Evolutionary conservation across 192 early-diverging fungal genomes (phyloP).

Genomic region (Rhizophagus clarus): DNA sequence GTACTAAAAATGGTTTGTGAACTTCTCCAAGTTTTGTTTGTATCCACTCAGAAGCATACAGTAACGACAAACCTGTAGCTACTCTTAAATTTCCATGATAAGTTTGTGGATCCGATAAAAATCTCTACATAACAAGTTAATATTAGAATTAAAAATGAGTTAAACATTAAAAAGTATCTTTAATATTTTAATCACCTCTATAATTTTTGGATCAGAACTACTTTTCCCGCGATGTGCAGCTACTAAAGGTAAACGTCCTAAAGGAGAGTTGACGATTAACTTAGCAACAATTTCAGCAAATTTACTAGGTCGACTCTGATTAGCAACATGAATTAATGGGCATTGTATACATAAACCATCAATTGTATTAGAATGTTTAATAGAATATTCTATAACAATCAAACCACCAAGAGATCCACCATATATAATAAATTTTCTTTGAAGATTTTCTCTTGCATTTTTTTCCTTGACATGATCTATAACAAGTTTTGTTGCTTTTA

Average conservation of each 20-base stretch:
- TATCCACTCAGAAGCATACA: background rate
- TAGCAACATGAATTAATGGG: conserved; percentile 22
- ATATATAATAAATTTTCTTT: conserved; percentile 4
- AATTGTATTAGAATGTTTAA: conserved; percentile 17
- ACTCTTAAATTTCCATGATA: conserved; percentile 28
- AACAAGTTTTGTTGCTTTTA: conserved; percentile 9
- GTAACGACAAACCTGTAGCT: conserved; percentile 11
- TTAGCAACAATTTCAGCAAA: conserved; percentile 6
- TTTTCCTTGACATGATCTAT: conserved; percentile 17
- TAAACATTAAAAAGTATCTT: background rate
- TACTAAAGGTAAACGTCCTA: conserved; percentile 19
- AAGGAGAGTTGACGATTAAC: conserved; percentile 4
- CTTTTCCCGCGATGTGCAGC: conserved; percentile 7
- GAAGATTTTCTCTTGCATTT: background rate
- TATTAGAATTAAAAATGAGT: background rate
- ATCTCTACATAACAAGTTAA: background rate
- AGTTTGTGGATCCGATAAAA: conserved; percentile 10
- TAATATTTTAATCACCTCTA: conserved; percentile 9
- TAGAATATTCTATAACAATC: conserved; percentile 16
- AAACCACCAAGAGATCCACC: conserved; percentile 30
- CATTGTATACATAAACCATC: background rate
- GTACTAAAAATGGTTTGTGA: conserved; percentile 21
- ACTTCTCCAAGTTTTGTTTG: conserved; percentile 10
- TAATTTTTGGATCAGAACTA: conserved; percentile 8
- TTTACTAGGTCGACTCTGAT: conserved; percentile 9